phyloP scores from a whole-genome alignment of 2,329 filamentous ascomycete species.

The Colletotrichum zoysiae region DNA sequence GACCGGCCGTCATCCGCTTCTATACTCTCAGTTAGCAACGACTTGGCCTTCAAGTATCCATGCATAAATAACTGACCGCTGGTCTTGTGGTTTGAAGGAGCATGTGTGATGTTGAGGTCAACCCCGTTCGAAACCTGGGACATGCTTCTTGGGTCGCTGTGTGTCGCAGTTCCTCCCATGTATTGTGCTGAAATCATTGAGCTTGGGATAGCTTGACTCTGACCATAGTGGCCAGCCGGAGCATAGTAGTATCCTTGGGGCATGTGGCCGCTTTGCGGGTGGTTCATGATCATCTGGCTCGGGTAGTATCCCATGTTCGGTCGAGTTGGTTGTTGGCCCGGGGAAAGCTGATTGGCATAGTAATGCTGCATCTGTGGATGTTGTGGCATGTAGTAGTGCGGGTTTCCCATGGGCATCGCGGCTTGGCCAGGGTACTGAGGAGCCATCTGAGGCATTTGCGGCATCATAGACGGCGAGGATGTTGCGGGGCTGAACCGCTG shows the following conservation, averaged over 20 bases:
- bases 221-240: slow-evolving; percentile 54
- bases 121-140: slow-evolving; percentile 41
- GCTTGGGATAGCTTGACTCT: slow-evolving; percentile 49
- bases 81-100: slow-evolving; percentile 1
- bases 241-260: slow-evolving; percentile 60
- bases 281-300: slow-evolving; percentile 57
- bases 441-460: slow-evolving; percentile 53
- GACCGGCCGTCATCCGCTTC: slow-evolving; percentile 49
- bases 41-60: too few species aligned
- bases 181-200: slow-evolving; percentile 54
- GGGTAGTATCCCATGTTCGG: slow-evolving; percentile 60
- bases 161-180: slow-evolving; percentile 44
- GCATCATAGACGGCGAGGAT: slow-evolving; percentile 54
- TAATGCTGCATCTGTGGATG: slow-evolving; percentile 59
- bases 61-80: not conserved
- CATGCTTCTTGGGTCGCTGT: slow-evolving; percentile 46
- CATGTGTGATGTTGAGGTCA: slow-evolving; percentile 29
- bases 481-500: slow-evolving; percentile 49
- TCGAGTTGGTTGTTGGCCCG: slow-evolving; percentile 51
- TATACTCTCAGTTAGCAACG: not conserved
- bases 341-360: slow-evolving; percentile 56
- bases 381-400: slow-evolving; percentile 63
- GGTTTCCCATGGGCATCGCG: slow-evolving; percentile 54
- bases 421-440: slow-evolving; percentile 56
- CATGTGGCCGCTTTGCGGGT: slow-evolving; percentile 51